Evolutionary conservation across 2,329 filamentous ascomycete genomes (phyloP).

Genomic region (Hypomyces rosellus): DNA sequence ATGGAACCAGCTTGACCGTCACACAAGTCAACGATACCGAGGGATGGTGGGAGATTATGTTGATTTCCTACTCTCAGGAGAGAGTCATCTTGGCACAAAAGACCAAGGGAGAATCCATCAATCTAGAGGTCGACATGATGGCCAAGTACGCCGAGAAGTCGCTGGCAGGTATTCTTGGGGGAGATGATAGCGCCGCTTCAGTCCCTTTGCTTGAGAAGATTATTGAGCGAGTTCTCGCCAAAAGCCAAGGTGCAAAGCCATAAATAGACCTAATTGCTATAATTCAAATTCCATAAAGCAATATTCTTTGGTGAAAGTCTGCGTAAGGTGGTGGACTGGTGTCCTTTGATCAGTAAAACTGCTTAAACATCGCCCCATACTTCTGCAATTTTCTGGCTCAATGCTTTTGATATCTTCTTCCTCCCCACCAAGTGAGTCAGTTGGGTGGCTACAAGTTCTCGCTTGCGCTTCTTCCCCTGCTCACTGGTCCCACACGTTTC

Average conservation of each 20-base stretch:
- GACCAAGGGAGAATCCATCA: slow-evolving; percentile 72
- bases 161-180: slow-evolving; percentile 59
- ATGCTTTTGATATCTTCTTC: slow-evolving; percentile 58
- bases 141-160: slow-evolving; percentile 88
- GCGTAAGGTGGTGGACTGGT: background rate
- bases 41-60: slow-evolving; percentile 92
- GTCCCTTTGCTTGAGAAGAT: slow-evolving; percentile 62
- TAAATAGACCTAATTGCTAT: background rate
- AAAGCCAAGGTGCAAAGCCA: slow-evolving; percentile 36
- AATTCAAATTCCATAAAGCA: background rate
- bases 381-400: slow-evolving; percentile 66
- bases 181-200: slow-evolving; percentile 43
- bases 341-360: background rate
- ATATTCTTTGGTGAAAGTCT: background rate
- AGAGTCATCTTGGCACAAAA: slow-evolving; percentile 79
- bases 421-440: slow-evolving; percentile 55
- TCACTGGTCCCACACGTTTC: slow-evolving; percentile 45
- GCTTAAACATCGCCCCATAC: slow-evolving; percentile 57
- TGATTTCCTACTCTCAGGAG: slow-evolving; percentile 94
- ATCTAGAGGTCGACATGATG: slow-evolving; percentile 88
- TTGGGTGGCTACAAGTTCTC: slow-evolving; percentile 52
- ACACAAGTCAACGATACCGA: slow-evolving; percentile 75
- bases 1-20: slow-evolving; percentile 90
- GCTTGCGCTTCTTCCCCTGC: slow-evolving; percentile 48
- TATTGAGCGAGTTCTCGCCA: slow-evolving; percentile 68